phyloP scores from a whole-genome alignment of 1,284 basidiomycete genomes.

The Mycosarcoma maydis region DNA sequence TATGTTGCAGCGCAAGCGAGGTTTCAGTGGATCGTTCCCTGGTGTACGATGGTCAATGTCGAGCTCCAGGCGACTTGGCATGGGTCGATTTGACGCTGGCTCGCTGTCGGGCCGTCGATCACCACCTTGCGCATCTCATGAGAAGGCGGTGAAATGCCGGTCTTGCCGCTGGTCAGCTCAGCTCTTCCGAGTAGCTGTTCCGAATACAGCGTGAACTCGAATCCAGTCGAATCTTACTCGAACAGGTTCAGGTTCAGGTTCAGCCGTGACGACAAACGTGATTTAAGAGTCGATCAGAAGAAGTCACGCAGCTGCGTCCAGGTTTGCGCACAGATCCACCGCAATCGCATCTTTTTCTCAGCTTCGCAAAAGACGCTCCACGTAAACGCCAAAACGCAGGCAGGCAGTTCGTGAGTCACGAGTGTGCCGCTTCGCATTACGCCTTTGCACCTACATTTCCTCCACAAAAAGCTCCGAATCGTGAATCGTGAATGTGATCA shows the following conservation, averaged over 20 bases:
- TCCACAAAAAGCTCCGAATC: not conserved
- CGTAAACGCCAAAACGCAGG: not conserved
- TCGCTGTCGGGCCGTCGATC: not conserved
- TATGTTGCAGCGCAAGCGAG: no score
- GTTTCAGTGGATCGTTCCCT: no score
- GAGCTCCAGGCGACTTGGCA: not conserved
- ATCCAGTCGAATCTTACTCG: no score
- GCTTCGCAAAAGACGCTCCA: slow-evolving; percentile 1
- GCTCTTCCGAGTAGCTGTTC: no score
- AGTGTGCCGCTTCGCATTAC: no score
- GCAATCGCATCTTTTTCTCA: not conserved
- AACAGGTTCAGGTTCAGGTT: no score
- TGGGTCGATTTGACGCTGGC: not conserved
- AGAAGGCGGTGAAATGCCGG: not conserved
- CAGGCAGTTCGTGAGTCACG: not conserved
- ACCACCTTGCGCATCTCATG: not conserved
- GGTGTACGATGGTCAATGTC: no score
- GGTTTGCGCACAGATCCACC: slow-evolving; percentile 20
- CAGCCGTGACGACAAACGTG: no score
- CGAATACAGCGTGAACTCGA: no score
- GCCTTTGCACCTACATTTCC: slow-evolving; percentile 1
- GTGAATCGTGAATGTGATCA: no score
- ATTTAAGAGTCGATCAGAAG: not conserved
- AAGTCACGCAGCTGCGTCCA: no score
- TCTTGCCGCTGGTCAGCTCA: no score